A percentile compares a stretch with the other conserved stretches of the same genome.
Evolutionary conservation across 73 alveolate genomes (phyloP).

Genomic region (Blepharisma japonicum): DNA sequence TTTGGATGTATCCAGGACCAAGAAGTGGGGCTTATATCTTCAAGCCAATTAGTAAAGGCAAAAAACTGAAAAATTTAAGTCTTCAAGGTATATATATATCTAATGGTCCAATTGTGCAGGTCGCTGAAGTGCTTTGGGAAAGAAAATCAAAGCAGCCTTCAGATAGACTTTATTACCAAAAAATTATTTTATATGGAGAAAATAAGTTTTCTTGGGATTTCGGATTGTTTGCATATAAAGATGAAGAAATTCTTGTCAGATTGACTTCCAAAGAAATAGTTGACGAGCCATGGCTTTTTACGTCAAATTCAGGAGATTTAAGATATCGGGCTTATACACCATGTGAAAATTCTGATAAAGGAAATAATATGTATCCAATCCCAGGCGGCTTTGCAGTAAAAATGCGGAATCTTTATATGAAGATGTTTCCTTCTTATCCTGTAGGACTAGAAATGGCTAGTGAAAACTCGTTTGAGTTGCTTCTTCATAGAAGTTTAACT

Average conservation of each 20-base stretch:
- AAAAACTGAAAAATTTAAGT: too few species aligned
- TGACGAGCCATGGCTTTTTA: background rate
- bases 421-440: background rate
- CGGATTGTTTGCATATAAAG: too few species aligned
- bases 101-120: background rate
- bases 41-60: background rate
- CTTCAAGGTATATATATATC: background rate
- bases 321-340: background rate
- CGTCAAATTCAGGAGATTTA: conserved; percentile 1
- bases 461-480: background rate
- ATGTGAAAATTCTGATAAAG: background rate
- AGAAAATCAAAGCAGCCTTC: too few species aligned
- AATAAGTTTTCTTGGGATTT: too few species aligned
- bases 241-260: too few species aligned
- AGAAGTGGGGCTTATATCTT: background rate
- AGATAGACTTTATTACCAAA: background rate
- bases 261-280: too few species aligned
- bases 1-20: background rate
- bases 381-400: background rate
- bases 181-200: too few species aligned
- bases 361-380: background rate
- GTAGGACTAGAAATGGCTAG: background rate
- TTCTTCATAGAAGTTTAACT: background rate
- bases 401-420: background rate
- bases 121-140: background rate